These are phyloP conservation scores for Aspergillus spinulosporus DNA, from an alignment of 2,329 filamentous ascomycete genomes.

Conservation along the genomic window DNA sequence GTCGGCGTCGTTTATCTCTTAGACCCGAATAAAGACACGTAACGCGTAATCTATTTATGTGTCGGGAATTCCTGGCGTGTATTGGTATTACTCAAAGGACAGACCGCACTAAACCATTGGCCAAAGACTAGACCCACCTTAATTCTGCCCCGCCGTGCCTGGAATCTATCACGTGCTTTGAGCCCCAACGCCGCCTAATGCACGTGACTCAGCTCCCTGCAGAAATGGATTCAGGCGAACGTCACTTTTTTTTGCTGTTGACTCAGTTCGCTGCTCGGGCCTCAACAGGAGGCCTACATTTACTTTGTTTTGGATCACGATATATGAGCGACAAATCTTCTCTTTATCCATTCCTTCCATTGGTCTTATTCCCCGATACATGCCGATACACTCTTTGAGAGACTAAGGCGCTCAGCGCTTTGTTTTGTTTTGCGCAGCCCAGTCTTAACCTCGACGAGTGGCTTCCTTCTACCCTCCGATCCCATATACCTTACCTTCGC, in stretches of 20 bases:
- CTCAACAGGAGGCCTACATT: not conserved
- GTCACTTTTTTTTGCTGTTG: conserved; percentile 32
- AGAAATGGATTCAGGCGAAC: conserved; percentile 25
- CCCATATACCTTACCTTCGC: not conserved
- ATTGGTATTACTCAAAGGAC: conserved; percentile 33
- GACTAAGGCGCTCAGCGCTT: conserved; percentile 33
- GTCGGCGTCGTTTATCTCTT: not conserved
- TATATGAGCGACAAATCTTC: not conserved
- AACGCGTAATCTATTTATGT: conserved; percentile 14
- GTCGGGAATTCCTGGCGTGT: conserved; percentile 16
- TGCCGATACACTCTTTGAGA: conserved; percentile 23
- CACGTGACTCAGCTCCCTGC: conserved; percentile 25
- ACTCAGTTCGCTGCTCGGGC: not conserved
- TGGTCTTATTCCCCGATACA: conserved; percentile 19
- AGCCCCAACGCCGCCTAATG: conserved; percentile 6
- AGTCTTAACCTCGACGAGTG: not conserved
- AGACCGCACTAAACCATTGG: conserved; percentile 36
- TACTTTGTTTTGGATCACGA: conserved; percentile 1
- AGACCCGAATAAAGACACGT: conserved; percentile 5
- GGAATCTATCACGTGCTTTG: conserved; percentile 20
- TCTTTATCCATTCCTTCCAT: conserved; percentile 1
- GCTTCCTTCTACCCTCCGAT: not conserved
- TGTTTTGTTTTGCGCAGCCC: conserved; percentile 15
- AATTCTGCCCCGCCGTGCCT: conserved; percentile 12
- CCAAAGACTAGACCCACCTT: not conserved